Base-by-base conservation (phyloP, 768 basidiomycete genomes). In the Lactarius hengduanensis region DNA sequence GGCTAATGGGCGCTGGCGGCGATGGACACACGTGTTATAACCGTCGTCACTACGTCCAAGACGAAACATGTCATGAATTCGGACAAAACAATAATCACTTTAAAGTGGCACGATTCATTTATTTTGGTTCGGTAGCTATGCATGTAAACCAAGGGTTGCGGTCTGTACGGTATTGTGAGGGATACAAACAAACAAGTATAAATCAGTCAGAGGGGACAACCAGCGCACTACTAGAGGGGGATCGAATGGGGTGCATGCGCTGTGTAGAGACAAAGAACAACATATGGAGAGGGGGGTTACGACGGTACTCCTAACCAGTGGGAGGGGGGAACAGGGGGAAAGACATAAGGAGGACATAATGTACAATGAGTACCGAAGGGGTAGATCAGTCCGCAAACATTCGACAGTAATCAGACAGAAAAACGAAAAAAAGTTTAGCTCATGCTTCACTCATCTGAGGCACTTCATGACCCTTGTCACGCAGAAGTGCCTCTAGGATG, bases 231-330 rank as follows among this genome's bases (percentile, higher is more conserved):
- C 62, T 62, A 67, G 32, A 34, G 5, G 34, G 5, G n/a, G 16
- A 32, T 57, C 22, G 55, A 59, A 26, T 11, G 22, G n/a, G 57
- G 26, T 58, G 18, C 66, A 63, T 59, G 66, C 26, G 47, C 61
- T 63, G 59, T 57, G 40, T 5, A 10, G 45, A 54, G 13, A 45
- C 15, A 43, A 16, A 30, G 30, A 43, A 54, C 30, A 54, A 34
- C 41, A 68, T 53, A 57, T 38, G 69, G 74, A 74, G 56, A 66
- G n/a, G 72, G 80, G 47, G 79, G 80, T 65, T 83, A 80, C 82
- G 82, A 84, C 84, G 80, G 78, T 82, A 78, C 81, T 83, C 80
- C 78, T 77, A 69, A 73, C 81, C 80, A 84, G 76, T 82, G 82
- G 74, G 72, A 69, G 70, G 75, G 79, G 77, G 76, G 5, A 11